Base-by-base conservation (phyloP, 2,329 filamentous ascomycete genomes). In the Ceratocystiopsis minuta region DNA sequence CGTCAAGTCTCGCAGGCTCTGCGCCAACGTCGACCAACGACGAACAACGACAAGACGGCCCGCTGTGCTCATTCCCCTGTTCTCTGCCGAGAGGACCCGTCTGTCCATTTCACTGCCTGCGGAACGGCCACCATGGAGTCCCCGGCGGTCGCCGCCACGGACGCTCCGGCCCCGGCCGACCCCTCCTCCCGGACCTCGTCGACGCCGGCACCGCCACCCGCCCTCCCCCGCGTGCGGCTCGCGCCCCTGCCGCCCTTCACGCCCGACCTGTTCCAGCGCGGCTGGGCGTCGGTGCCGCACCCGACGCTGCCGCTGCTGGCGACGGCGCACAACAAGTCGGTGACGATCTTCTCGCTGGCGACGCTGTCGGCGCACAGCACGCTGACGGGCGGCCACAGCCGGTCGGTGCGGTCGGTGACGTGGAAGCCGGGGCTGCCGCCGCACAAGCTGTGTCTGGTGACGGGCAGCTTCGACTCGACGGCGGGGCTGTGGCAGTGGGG, bases 381-480 rank as follows among this genome's bases (percentile, higher is more conserved):
- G 16, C 77, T 96, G 42, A 77, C 78, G 9, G 87, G 86, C 46
- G 90, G 88, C 9, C 90, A 98, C 62, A 83, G 85, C 51, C 81
- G 90, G 43, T 90, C 81, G 52, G 77, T 98, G n/a, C 75, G 90
- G 43, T 75, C 76, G 39, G 75, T 78, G 16, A 78, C 84, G 34
- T 98, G 90, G 90, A 93, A 93, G 60, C 86, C 87, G 0, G 68
- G 70, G 46, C 61, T 73, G 36, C 62, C 68, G 14, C 60, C 64
- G 3, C 60, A 67, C 46, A 74, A 78, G 55, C 78, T 82, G 43
- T 84, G 88, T 37, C 71, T 96, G 15, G 87, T 88, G 6, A 94
- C 87, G 0, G 90, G 85, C 4, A 90, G 81, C 57, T 98, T 98
- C 56, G 90, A 98, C 59, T 80, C 84, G 15, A 92, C 83, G 1